phyloP scores from a whole-genome alignment of 768 basidiomycete genomes.

The Phlebiopsis gigantea region DNA sequence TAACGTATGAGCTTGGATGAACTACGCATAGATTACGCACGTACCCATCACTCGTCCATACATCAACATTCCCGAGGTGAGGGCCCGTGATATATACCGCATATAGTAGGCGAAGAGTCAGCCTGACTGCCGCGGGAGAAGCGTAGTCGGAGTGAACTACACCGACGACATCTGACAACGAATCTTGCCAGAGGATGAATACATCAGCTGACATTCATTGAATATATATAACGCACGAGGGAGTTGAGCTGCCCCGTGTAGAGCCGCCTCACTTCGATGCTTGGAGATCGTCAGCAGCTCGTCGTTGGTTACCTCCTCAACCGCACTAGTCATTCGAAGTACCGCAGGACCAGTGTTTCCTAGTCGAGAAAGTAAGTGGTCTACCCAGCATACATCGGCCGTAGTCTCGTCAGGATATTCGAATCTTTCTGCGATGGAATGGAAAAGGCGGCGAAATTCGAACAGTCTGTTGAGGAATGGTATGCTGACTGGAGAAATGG shows the following conservation, averaged over 20 bases:
- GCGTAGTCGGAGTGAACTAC: slow-evolving; percentile 41
- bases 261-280: slow-evolving; percentile 43
- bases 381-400: slow-evolving; percentile 57
- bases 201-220: slow-evolving; percentile 4
- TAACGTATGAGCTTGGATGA: background rate
- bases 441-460: slow-evolving; percentile 45
- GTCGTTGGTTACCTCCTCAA: background rate
- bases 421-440: slow-evolving; percentile 31
- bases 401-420: slow-evolving; percentile 17
- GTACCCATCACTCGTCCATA: background rate
- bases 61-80: slow-evolving; percentile 23
- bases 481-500: slow-evolving; percentile 28
- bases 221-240: slow-evolving; percentile 40
- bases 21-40: background rate
- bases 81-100: slow-evolving; percentile 49
- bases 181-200: slow-evolving; percentile 32
- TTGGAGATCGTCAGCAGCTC: slow-evolving; percentile 25
- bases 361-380: slow-evolving; percentile 52
- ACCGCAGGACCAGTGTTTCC: slow-evolving; percentile 32
- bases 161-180: slow-evolving; percentile 43
- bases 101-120: slow-evolving; percentile 52
- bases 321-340: slow-evolving; percentile 19
- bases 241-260: slow-evolving; percentile 62
- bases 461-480: slow-evolving; percentile 40
- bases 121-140: slow-evolving; percentile 57